phyloP scores from a whole-genome alignment of 352 stramenopile genomes.

The Globisporangium okanoganense region DNA sequence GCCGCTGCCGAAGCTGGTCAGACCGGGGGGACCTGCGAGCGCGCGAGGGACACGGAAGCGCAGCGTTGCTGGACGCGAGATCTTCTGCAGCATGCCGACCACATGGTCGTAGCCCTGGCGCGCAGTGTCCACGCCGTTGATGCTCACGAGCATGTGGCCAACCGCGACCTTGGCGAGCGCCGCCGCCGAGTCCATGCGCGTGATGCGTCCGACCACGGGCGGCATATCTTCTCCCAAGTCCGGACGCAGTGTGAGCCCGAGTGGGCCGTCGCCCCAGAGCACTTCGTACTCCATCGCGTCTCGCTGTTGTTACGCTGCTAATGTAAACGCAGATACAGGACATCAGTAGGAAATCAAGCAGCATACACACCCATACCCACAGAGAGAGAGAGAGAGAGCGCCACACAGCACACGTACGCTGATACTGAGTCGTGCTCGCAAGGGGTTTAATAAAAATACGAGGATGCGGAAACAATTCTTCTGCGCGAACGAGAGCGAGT shows the following conservation, averaged over 20 bases:
- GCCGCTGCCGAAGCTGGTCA: conserved; percentile 3
- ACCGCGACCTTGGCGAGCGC: conserved; percentile 76
- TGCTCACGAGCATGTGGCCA: conserved; percentile 87
- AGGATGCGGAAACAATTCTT: neutral
- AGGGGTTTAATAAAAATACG: neutral
- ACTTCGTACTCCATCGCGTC: conserved; percentile 84
- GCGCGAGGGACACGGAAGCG: conserved; percentile 78
- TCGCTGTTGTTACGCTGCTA: neutral
- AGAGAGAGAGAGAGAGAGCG: neutral
- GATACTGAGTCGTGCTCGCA: neutral
- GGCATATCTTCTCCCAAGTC: conserved; percentile 87
- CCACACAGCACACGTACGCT: neutral
- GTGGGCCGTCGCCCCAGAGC: conserved; percentile 73
- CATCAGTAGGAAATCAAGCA: too few species aligned
- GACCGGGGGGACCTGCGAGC: conserved; percentile 13
- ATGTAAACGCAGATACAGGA: too few species aligned
- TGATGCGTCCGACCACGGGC: conserved; percentile 84
- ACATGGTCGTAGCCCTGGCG: conserved; percentile 84
- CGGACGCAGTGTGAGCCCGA: conserved; percentile 78
- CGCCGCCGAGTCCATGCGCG: conserved; percentile 76
- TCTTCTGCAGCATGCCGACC: conserved; percentile 80
- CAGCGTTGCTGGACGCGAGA: conserved; percentile 71
- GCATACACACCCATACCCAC: too few species aligned
- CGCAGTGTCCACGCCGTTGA: conserved; percentile 84
- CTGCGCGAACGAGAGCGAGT: neutral